phyloP scores from a whole-genome alignment of 1,139 yeast species.

The Blastobotrys malaysiensis region DNA sequence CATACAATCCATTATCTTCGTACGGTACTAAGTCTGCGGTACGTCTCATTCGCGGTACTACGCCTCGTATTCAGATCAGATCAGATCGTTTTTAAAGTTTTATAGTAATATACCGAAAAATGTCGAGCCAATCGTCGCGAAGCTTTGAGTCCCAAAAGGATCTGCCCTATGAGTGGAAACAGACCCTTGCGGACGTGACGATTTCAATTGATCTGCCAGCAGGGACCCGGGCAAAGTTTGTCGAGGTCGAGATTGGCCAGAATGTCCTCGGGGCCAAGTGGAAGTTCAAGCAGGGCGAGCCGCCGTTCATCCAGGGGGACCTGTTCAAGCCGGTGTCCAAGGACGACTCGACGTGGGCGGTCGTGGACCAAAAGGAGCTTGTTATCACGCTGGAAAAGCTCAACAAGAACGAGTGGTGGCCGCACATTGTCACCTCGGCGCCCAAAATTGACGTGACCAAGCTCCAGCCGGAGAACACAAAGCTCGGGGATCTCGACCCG shows the following conservation, averaged over 20 bases:
- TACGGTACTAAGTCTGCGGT: too few relatives aligned
- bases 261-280: conserved; percentile 26
- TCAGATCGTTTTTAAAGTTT: too few relatives aligned
- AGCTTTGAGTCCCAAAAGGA: neutral
- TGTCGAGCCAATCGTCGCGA: neutral
- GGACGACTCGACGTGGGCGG: conserved; percentile 41
- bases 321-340: conserved; percentile 32
- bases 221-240: conserved; percentile 35
- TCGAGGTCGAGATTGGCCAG: conserved; percentile 28
- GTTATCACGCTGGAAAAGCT: conserved; percentile 37
- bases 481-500: conserved; percentile 38
- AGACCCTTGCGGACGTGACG: conserved; percentile 40
- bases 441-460: conserved; percentile 40
- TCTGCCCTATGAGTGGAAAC: conserved; percentile 35
- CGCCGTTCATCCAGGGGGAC: conserved; percentile 31
- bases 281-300: conserved; percentile 20
- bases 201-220: conserved; percentile 32
- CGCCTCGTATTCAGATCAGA: too few relatives aligned
- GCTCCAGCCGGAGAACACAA: conserved; percentile 39
- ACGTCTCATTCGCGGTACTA: too few relatives aligned
- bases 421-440: conserved; percentile 39
- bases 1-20: too few relatives aligned
- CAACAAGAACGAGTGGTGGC: conserved; percentile 43
- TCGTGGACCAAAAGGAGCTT: conserved; percentile 37
- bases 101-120: too few relatives aligned